phyloP scores from a whole-genome alignment of 257 asterid genomes.

The Marsdenia floribunda region DNA sequence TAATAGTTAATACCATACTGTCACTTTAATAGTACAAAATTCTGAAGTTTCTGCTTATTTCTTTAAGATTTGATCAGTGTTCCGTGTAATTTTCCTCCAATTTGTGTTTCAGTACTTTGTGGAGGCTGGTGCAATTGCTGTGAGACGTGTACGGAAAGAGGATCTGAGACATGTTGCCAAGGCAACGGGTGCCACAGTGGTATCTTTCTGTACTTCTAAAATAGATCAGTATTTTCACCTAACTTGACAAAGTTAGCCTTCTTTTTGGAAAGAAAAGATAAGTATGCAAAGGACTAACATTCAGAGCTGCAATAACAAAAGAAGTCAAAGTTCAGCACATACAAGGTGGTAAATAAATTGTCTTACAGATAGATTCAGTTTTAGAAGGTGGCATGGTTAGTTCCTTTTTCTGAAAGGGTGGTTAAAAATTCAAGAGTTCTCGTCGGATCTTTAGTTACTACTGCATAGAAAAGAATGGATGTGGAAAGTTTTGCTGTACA shows the following conservation, averaged over 20 bases:
- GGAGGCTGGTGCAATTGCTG: slow-evolving; percentile 96
- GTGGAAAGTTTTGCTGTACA: neutral
- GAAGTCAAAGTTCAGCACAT: neutral
- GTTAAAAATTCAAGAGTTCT: neutral
- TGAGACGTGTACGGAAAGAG: slow-evolving; percentile 87
- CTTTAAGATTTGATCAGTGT: neutral
- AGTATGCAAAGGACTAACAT: too few species aligned
- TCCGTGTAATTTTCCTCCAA: neutral
- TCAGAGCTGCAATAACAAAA: neutral
- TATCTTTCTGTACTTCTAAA: slow-evolving; percentile 28
- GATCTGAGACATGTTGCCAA: slow-evolving; percentile 94
- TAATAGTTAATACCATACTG: neutral
- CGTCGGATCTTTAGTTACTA: neutral
- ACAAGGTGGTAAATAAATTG: too few species aligned
- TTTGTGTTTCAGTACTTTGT: slow-evolving; percentile 68
- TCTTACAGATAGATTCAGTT: neutral
- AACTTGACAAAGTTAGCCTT: neutral
- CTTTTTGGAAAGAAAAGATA: neutral
- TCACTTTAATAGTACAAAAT: neutral
- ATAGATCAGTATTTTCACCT: neutral
- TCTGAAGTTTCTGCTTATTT: neutral
- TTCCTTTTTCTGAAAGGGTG: neutral
- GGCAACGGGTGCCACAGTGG: slow-evolving; percentile 93
- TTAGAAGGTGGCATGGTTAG: neutral
- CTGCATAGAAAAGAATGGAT: neutral